A percentile compares a stretch with the other conserved stretches of the same genome.
phyloP scores from a whole-genome alignment of 2,329 filamentous ascomycete genomes.

The Sclerotinia borealis region DNA sequence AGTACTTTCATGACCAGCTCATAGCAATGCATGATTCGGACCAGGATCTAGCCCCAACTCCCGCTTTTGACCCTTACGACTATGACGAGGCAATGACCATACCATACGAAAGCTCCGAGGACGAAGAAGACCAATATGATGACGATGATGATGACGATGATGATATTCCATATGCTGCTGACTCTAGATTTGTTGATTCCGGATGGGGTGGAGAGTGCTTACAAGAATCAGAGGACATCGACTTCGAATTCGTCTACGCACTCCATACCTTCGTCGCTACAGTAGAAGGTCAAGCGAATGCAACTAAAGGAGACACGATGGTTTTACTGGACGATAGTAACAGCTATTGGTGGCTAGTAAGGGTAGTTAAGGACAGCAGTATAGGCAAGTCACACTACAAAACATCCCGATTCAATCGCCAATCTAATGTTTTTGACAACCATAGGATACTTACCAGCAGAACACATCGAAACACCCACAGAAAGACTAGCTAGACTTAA shows the following conservation, averaged over 20 bases:
- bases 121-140: constrained; percentile 32
- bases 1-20: constrained; percentile 19
- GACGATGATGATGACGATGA: constrained; percentile 54
- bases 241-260: constrained; percentile 99
- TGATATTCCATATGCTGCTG: constrained; percentile 43
- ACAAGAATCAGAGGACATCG: constrained; percentile 94
- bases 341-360: constrained; percentile 99
- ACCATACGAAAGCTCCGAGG: constrained; percentile 28
- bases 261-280: constrained; percentile 96
- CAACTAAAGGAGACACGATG: constrained; percentile 98
- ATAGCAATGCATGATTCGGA: constrained; percentile 2
- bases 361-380: constrained; percentile 94
- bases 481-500: constrained; percentile 90
- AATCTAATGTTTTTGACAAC: constrained; percentile 1
- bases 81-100: constrained; percentile 22
- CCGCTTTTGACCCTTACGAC: not conserved
- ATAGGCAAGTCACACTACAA: constrained; percentile 51
- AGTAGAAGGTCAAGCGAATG: constrained; percentile 96
- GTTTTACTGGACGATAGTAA: constrained; percentile 97
- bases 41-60: not conserved
- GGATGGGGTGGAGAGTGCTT: constrained; percentile 78
- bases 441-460: constrained; percentile 85
- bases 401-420: not conserved
- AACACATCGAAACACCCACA: constrained; percentile 97
- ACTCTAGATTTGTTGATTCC: constrained; percentile 61